Base-by-base conservation (phyloP, 352 stramenopile species). In the Pythium aristosporum region DNA sequence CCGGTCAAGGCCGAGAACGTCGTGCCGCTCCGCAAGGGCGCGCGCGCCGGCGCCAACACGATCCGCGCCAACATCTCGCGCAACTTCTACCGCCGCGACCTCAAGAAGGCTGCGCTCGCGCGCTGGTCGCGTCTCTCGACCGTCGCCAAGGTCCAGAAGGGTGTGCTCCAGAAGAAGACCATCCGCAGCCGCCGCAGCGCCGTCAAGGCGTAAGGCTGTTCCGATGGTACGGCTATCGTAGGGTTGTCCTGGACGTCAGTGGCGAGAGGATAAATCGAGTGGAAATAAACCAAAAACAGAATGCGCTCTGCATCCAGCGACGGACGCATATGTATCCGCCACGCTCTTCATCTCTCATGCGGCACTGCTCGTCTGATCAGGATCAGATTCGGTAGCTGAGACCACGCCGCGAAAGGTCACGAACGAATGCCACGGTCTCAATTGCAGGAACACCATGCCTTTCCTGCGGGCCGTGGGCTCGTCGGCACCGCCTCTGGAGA, bases 71-170 rank as follows among this genome's bases (percentile, higher is more conserved):
- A 89, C 79, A 92, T 95, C 72, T 92, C 87, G 73, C 83, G 83
- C 74, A 94, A 88, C 80, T 92, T 79, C 71, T 95, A 95, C 85
- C 85, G 87, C 44, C 81, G 82, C 50, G 87, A 95, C 78, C 72
- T 95, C 44, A 93, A 94, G 80, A 80, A 87, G 68, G 87, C 87
- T 47, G 87, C 87, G 48, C 74, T 95, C 51, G 87, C 87, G 60
- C 86, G 86, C 72, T 95, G 84, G 87, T 94, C 87, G 72, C 82
- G 82, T 75, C 73, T 95, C 64, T 91, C 82, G 57, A 92, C 85
- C 43, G 85, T 95, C 65, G 82, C 81, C 65, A 94, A 95, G 84
- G 78, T 95, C 57, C 85, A 95, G 77, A 94, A 94, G 82, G 87
- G 87, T 87, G 60, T 57, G 78, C 48, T 39, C n/a, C 2, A 54